Evolutionary conservation across 192 early-diverging fungal species (phyloP).

Genomic region (Coemansia sp.): DNA sequence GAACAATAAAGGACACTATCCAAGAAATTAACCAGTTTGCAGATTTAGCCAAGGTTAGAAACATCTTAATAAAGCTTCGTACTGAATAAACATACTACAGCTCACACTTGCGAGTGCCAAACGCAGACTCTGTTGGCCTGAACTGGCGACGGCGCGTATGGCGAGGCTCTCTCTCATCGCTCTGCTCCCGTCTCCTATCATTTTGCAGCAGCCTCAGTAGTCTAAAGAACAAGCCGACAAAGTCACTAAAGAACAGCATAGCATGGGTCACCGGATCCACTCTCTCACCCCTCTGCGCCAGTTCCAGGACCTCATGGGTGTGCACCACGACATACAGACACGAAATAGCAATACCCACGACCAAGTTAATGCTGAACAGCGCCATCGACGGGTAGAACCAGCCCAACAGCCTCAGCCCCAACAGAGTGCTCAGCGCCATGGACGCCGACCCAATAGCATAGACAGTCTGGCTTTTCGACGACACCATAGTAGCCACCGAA

Average conservation of each 20-base stretch:
- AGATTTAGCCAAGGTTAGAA: neutral
- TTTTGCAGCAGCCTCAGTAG: slow-evolving; percentile 11
- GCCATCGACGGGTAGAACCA: slow-evolving; percentile 19
- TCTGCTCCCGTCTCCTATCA: slow-evolving; percentile 13
- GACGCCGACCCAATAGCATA: slow-evolving; percentile 20
- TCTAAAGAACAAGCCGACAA: slow-evolving; percentile 19
- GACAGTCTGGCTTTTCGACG: slow-evolving; percentile 9
- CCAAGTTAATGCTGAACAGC: slow-evolving; percentile 9
- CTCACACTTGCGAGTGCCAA: neutral
- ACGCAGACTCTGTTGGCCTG: neutral
- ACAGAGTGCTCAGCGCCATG: slow-evolving; percentile 6
- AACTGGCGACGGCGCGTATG: neutral
- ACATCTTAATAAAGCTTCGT: neutral
- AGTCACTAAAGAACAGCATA: slow-evolving; percentile 26
- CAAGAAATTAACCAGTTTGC: neutral
- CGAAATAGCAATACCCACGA: slow-evolving; percentile 9
- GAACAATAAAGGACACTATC: neutral
- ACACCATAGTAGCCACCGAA: slow-evolving; percentile 17
- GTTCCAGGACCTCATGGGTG: slow-evolving; percentile 26
- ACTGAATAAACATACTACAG: neutral
- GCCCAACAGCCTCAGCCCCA: slow-evolving; percentile 14
- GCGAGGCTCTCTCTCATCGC: neutral
- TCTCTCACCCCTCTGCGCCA: slow-evolving; percentile 2
- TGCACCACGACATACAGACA: slow-evolving; percentile 32
- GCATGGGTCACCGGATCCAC: slow-evolving; percentile 26